Percentiles rank a stretch among this genome's conserved stretches.
Evolutionary conservation across 257 asterid species (phyloP).

Genomic region (Craterostigma plantagineum): DNA sequence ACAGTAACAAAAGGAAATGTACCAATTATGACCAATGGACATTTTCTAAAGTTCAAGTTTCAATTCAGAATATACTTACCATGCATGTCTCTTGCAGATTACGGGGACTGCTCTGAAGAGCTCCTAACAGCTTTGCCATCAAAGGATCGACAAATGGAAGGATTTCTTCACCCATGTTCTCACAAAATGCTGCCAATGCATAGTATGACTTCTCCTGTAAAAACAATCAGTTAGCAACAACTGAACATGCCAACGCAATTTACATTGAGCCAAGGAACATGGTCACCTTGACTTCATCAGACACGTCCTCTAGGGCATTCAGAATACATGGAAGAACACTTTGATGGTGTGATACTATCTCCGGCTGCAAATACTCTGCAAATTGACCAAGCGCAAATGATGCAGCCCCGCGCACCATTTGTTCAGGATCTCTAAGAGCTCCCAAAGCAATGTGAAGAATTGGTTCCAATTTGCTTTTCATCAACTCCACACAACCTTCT

Average conservation of each 20-base stretch:
- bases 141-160: constrained; percentile 85
- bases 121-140: constrained; percentile 68
- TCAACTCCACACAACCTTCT: constrained; percentile 85
- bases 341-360: constrained; percentile 75
- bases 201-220: constrained; percentile 92
- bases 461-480: constrained; percentile 74
- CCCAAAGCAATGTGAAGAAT: constrained; percentile 63
- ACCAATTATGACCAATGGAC: constrained; percentile 9
- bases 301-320: constrained; percentile 83
- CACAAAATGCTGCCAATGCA: constrained; percentile 98
- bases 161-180: constrained; percentile 95
- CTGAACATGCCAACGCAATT: constrained; percentile 1
- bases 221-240: constrained; percentile 7
- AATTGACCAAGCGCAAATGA: constrained; percentile 92
- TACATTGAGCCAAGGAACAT: constrained; percentile 1
- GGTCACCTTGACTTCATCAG: constrained; percentile 94
- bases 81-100: constrained; percentile 96
- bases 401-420: constrained; percentile 99
- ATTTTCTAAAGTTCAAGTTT: too few species aligned
- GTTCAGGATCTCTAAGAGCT: constrained; percentile 94
- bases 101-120: constrained; percentile 73
- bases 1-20: constrained; percentile 15
- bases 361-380: too few species aligned
- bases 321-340: constrained; percentile 82
- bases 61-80: constrained; percentile 20